A percentile compares a stretch with the other conserved stretches of the same genome.
Conservation (phyloP, 2,329 filamentous ascomycete genomes). For the Tricladium varicosporioides region DNA sequence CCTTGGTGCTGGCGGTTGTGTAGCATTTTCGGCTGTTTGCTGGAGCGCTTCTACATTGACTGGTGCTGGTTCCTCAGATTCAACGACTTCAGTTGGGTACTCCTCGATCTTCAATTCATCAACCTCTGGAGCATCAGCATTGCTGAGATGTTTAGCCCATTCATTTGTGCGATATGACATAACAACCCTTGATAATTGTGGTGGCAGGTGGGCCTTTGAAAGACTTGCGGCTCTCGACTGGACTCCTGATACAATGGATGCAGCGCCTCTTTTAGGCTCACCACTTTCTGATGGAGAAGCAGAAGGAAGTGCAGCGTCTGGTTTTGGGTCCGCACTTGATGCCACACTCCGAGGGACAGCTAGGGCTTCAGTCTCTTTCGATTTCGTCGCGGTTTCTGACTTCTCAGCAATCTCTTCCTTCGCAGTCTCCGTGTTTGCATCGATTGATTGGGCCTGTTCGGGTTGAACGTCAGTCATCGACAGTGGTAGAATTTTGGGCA, state of each 20-base stretch:
- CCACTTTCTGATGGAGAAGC: neutral
- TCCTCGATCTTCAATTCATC: constrained; percentile 57
- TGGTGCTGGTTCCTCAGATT: constrained; percentile 53
- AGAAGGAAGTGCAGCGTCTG: constrained; percentile 5
- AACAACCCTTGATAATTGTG: constrained; percentile 72
- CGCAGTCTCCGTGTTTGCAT: too few relatives aligned
- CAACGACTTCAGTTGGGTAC: constrained; percentile 33
- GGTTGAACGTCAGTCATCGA: too few relatives aligned
- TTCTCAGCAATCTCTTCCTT: too few relatives aligned
- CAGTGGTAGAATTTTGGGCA: too few relatives aligned
- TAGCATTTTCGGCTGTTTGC: constrained; percentile 49
- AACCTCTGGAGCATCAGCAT: constrained; percentile 69
- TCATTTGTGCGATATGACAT: constrained; percentile 88
- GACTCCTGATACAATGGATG: constrained; percentile 40
- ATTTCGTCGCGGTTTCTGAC: too few relatives aligned
- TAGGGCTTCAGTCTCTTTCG: neutral
- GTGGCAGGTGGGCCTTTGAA: constrained; percentile 62
- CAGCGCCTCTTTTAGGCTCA: constrained; percentile 22
- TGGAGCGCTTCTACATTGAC: constrained; percentile 64
- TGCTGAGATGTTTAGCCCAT: constrained; percentile 87
- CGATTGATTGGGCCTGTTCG: neutral
- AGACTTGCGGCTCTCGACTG: constrained; percentile 48
- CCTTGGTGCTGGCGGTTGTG: constrained; percentile 17
- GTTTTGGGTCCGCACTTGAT: constrained; percentile 24
- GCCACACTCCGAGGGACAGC: constrained; percentile 13